Evolutionary conservation across 139 green algal genomes (phyloP).

Genomic region (Closterium sp.): DNA sequence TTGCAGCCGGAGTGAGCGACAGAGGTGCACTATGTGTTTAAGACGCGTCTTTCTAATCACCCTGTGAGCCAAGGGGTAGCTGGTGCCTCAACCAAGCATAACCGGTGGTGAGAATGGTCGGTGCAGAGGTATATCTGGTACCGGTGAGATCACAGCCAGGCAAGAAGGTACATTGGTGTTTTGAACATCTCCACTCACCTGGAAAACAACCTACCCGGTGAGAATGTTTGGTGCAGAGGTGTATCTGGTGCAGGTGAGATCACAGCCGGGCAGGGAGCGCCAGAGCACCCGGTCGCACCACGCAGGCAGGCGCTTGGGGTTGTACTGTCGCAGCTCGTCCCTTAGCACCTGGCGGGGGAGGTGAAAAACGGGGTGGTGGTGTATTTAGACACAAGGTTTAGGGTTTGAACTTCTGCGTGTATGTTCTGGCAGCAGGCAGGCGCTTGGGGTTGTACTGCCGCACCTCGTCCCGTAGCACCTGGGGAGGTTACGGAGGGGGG

Average conservation of each 20-base stretch:
- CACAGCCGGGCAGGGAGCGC: slow-evolving; percentile 24
- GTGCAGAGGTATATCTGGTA: neutral
- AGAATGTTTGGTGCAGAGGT: neutral
- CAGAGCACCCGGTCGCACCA: slow-evolving; percentile 74
- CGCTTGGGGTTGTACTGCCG: neutral
- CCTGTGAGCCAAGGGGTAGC: no score
- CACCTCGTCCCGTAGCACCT: neutral
- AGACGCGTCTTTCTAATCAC: no score
- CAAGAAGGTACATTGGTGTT: slow-evolving; percentile 23
- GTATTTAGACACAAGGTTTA: no score
- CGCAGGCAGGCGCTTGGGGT: slow-evolving; percentile 62
- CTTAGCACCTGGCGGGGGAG: neutral
- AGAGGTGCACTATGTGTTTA: no score
- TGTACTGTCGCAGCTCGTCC: neutral
- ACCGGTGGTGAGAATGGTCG: neutral
- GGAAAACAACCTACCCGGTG: neutral
- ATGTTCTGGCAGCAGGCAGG: neutral
- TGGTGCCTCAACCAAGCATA: neutral
- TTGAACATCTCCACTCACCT: no score
- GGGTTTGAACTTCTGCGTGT: no score
- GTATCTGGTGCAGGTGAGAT: slow-evolving; percentile 6
- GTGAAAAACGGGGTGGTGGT: neutral
- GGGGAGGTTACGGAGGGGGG: neutral
- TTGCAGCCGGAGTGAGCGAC: no score
- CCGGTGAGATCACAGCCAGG: neutral